phyloP scores from a whole-genome alignment of 306 rosid species.

The Chamaecrista fasciculata region DNA sequence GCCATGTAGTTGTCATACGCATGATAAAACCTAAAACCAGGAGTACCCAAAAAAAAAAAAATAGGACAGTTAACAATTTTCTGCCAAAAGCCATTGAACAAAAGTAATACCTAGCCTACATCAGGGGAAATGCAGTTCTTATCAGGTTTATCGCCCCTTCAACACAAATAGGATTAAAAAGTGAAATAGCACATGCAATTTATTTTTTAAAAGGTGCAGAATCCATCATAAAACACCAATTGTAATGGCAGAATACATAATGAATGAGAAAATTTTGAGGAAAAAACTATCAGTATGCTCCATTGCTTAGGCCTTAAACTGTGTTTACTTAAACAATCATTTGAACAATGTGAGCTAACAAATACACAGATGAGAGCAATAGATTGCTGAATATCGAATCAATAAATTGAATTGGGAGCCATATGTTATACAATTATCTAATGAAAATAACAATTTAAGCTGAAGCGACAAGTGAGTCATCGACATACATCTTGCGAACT shows the following conservation, averaged over 20 bases:
- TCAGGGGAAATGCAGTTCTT: conserved; percentile 15
- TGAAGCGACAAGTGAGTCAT: not conserved
- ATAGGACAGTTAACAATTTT: conserved; percentile 9
- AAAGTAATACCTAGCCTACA: not conserved
- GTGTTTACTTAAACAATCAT: not conserved
- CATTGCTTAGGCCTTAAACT: not conserved
- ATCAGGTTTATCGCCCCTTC: not conserved
- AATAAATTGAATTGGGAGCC: not conserved
- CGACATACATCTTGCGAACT: conserved; percentile 75
- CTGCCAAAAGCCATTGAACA: not conserved
- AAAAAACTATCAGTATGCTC: not conserved
- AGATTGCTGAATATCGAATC: not conserved
- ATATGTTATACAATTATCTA: not conserved
- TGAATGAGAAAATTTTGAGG: not conserved
- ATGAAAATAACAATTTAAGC: conserved; percentile 1
- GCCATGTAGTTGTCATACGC: conserved; percentile 92
- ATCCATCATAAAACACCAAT: not conserved
- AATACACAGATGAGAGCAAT: not conserved
- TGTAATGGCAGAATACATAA: conserved; percentile 9
- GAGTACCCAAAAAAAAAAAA: not conserved
- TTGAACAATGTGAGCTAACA: not conserved
- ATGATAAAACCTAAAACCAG: conserved; percentile 77
- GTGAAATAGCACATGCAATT: not conserved
- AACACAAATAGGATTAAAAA: not conserved
- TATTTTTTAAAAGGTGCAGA: not conserved